phyloP scores from a whole-genome alignment of 148 eudicot genomes.

The Rhododendron griersonianum region DNA sequence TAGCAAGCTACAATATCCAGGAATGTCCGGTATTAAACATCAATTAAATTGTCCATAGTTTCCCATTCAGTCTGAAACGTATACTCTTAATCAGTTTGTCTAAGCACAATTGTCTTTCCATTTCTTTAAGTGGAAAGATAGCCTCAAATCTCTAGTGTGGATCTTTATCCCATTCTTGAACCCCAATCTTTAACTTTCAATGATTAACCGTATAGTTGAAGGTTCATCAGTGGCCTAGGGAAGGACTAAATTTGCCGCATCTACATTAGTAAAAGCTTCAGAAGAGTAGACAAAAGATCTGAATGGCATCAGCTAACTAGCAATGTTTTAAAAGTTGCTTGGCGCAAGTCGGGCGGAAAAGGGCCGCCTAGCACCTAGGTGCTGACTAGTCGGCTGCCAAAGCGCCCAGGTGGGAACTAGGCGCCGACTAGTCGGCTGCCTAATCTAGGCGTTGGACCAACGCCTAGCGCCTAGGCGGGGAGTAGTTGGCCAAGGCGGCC shows the following conservation, averaged over 20 bases:
- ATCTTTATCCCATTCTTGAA: background rate
- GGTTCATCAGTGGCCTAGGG: background rate
- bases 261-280: background rate
- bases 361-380: too few species aligned
- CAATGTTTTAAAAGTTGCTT: too few species aligned
- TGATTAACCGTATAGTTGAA: background rate
- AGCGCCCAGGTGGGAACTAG: too few species aligned
- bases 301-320: background rate
- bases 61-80: background rate
- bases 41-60: background rate
- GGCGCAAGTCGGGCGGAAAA: too few species aligned
- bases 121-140: background rate
- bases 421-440: too few species aligned
- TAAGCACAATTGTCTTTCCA: background rate
- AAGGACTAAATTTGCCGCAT: background rate
- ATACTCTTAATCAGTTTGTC: background rate
- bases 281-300: background rate
- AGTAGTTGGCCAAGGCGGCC: too few species aligned
- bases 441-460: too few species aligned
- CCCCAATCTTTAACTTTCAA: background rate
- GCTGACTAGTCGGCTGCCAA: too few species aligned
- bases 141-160: background rate
- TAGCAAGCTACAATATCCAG: background rate
- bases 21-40: background rate
- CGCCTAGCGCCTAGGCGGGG: too few species aligned